Base-by-base conservation (phyloP, 176 grass and related monocot genomes). In the Olyra latifolia region DNA sequence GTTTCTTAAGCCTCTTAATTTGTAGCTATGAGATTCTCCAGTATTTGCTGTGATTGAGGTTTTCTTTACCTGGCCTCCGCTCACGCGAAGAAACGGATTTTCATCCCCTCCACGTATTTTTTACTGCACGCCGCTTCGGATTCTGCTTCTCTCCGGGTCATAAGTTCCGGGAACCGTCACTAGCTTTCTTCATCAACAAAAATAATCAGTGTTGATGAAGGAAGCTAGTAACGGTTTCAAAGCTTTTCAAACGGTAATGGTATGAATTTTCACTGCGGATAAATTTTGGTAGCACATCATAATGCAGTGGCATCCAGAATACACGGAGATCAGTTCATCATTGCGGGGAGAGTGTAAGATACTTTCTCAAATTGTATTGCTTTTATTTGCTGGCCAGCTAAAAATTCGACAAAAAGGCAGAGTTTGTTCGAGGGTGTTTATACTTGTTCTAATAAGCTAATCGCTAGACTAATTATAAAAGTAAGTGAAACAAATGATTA, bases 401-500 rank as follows among this genome's bases (percentile, higher is more conserved):
- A 3, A 25, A 13, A 40, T 49, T 49, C 8, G 12, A 42, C 19
- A 59, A 2, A 42, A 62, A 14, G 32, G 32, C 55, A 62, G 63
- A 71, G 12, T 41, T 52, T 52, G 58, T 48, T 62, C 47, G 28
- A 46, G 48, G 22, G 56, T 47, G n/a, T 40, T 48, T 66, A 23
- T 30, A 45, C 5, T 40, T 69, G 32, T 32, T 10, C 22, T 42
- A 48, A 28, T 19, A 27, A 17, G 41, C 22, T 54, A 8, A 73
- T 28, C 55, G 23, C 23, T 71, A 77, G 56, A 62, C 42, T 72
- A 66, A 62, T 53, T 72, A 66, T 22, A 54, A 1, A 56, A 55
- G 30, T 69, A 39, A 64, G 27, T 71, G 64, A 53, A 47, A 28
- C 19, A 8, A 16, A 89, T 81, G 38, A 89, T 76, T 80, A 64